Evolutionary conservation across 768 basidiomycete species (phyloP), one percentile per base, ranked within the genome.

Genomic region (Amanita exitialis): DNA sequence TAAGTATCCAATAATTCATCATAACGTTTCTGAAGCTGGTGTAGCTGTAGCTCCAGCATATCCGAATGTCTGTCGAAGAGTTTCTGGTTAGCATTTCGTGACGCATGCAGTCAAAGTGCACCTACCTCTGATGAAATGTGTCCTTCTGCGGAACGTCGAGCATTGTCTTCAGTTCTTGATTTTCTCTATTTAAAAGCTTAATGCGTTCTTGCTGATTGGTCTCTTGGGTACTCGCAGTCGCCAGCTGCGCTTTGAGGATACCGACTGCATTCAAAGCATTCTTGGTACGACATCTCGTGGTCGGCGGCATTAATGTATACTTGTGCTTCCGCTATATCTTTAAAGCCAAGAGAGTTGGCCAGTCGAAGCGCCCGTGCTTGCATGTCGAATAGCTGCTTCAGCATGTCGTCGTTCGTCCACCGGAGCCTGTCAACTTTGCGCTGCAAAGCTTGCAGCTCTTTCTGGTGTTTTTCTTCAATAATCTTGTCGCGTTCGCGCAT

Each of bases 1-100:
- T 74, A 73, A 25, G 69, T 65, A 35, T 66, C 64, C 4, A 63
- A 53, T 1, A 85, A 64, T 0, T 66, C 67, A 36, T 79, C 75
- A 51, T 76, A 79, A 10, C 69, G 69, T 30, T 47, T 57, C 49
- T 71, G 57, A 2, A 79, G 62, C 7, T 67, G 57, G 0, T 61
- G 55, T 5, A 74, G 57, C 54, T 73, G 67, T 39, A 49, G 47
- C 25, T 56, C 30, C 8, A 60, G 59, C 12, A 44, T 36, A 10
- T 36, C 35, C 54, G 16, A 15, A 18, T 23, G n/a, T 52, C 48
- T 43, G 16, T 54, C 50, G 4, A 46, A 54, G 18, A 51, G 37
- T 15, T 15, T 38, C 20, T 45, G 49, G 20, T 41, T 16, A 49
- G 49, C 39, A 9, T 49, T 32, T 16, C 12, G 21, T 36, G 4